Percentiles rank a stretch among this genome's conserved stretches.
These are phyloP conservation scores for Hyaloscypha bicolor DNA, from an alignment of 495 filamentous ascomycete genomes.

Conservation along the genomic window DNA sequence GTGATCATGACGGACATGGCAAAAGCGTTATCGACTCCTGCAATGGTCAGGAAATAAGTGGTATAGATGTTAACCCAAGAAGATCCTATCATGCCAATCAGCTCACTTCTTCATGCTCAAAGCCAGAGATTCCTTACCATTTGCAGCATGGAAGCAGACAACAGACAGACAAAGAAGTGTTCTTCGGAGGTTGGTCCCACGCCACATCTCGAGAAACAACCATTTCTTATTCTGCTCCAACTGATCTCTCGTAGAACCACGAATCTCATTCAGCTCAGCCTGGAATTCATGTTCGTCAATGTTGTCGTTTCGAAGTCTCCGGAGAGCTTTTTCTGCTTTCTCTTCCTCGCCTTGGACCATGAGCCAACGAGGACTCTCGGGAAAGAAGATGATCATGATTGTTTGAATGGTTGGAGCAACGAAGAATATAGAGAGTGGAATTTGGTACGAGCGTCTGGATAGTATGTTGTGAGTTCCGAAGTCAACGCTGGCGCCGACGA, in stretches of 20 bases:
- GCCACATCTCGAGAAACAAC: conserved; percentile 55
- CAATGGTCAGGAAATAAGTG: conserved; percentile 67
- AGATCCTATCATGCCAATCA: conserved; percentile 25
- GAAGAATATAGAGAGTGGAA: conserved; percentile 60
- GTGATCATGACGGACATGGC: conserved; percentile 58
- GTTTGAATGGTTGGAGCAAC: conserved; percentile 55
- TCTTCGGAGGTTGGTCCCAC: conserved; percentile 51
- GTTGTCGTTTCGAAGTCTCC: conserved; percentile 35
- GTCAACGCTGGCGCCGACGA: conserved; percentile 64
- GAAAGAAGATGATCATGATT: conserved; percentile 58
- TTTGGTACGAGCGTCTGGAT: conserved; percentile 52
- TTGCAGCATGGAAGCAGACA: conserved; percentile 39
- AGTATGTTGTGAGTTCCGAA: conserved; percentile 53
- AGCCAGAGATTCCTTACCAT: conserved; percentile 35
- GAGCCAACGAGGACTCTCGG: conserved; percentile 65
- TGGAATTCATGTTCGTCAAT: conserved; percentile 40
- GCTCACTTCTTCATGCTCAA: not conserved
- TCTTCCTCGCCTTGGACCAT: conserved; percentile 48
- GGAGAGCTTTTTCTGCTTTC: conserved; percentile 48
- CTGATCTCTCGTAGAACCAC: conserved; percentile 51
- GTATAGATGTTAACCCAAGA: conserved; percentile 48
- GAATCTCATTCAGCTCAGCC: conserved; percentile 53
- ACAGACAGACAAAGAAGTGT: conserved; percentile 36
- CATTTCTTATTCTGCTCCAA: conserved; percentile 41
- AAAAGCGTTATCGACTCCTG: conserved; percentile 60